Evolutionary conservation across 768 basidiomycete genomes (phyloP).

Genomic region (Tylopilus felleus): DNA sequence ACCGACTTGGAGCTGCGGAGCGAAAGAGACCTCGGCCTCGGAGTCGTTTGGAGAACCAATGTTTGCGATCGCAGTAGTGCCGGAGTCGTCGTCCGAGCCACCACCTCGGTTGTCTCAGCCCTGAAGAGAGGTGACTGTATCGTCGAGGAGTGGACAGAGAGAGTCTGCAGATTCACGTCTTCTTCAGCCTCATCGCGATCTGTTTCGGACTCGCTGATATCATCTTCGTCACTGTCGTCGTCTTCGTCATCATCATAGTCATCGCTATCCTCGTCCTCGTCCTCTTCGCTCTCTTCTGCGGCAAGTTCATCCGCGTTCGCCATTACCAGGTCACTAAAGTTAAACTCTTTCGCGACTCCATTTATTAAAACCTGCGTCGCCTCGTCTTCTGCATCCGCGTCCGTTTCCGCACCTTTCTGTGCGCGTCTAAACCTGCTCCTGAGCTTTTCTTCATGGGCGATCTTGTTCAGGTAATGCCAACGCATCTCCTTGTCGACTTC

Average conservation of each 20-base stretch:
- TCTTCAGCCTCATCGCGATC: slow-evolving; percentile 15
- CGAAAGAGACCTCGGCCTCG: slow-evolving; percentile 39
- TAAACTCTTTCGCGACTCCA: slow-evolving; percentile 76
- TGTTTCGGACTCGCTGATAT: slow-evolving; percentile 38
- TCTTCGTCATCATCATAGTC: slow-evolving; percentile 39
- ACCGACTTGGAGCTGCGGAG: slow-evolving; percentile 48
- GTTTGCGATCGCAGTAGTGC: slow-evolving; percentile 6
- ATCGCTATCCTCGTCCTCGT: slow-evolving; percentile 31
- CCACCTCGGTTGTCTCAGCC: background rate
- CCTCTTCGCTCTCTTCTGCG: slow-evolving; percentile 64
- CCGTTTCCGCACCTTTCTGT: slow-evolving; percentile 39
- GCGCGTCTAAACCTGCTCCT: slow-evolving; percentile 76
- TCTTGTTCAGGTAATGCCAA: slow-evolving; percentile 93
- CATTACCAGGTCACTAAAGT: slow-evolving; percentile 73
- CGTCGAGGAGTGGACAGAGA: background rate
- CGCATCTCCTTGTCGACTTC: slow-evolving; percentile 88
- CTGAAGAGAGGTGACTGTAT: background rate
- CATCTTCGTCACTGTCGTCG: slow-evolving; percentile 41
- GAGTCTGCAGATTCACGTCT: slow-evolving; percentile 1
- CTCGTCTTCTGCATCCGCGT: slow-evolving; percentile 71
- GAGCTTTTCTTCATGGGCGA: slow-evolving; percentile 88
- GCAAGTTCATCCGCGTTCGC: slow-evolving; percentile 80
- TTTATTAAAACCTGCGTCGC: slow-evolving; percentile 78
- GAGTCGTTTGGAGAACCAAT: background rate
- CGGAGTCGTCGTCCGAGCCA: background rate